Percentiles rank a stretch among this genome's conserved stretches.
phyloP scores from a whole-genome alignment of 495 filamentous ascomycete genomes.

The Xylaria grammica region DNA sequence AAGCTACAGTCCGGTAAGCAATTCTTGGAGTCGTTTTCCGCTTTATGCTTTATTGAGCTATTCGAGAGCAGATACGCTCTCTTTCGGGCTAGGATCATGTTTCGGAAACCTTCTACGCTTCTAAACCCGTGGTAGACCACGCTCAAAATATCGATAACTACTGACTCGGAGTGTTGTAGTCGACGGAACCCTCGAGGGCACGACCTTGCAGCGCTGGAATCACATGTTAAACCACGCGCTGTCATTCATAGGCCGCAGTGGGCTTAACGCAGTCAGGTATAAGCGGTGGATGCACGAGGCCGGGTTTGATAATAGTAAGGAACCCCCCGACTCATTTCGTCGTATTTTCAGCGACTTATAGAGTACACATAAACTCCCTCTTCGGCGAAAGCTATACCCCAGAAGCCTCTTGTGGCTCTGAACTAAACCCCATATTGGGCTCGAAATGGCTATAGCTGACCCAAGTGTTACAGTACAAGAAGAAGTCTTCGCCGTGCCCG shows the following conservation, averaged over 20 bases:
- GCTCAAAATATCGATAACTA: not conserved
- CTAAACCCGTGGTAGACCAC: not conserved
- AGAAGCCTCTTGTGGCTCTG: too few relatives aligned
- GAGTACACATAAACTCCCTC: too few relatives aligned
- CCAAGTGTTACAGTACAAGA: conserved; percentile 37
- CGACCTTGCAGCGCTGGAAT: conserved; percentile 39
- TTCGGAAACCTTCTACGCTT: too few relatives aligned
- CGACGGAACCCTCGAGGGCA: conserved; percentile 36
- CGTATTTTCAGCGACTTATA: too few relatives aligned
- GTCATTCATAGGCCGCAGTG: conserved; percentile 30
- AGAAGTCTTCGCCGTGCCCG: conserved; percentile 51
- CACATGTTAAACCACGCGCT: conserved; percentile 36
- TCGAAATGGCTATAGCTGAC: not conserved
- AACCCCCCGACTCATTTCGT: too few relatives aligned
- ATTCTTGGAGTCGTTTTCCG: not conserved
- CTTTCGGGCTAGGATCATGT: too few relatives aligned
- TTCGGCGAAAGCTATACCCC: too few relatives aligned
- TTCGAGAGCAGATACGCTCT: too few relatives aligned
- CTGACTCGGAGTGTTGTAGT: conserved; percentile 4
- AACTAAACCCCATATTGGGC: too few relatives aligned
- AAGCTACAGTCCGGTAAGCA: conserved; percentile 30
- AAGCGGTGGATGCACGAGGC: conserved; percentile 41
- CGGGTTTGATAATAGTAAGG: conserved; percentile 46
- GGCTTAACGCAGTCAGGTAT: conserved; percentile 29
- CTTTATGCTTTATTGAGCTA: not conserved